Percentiles rank a stretch among this genome's conserved stretches.
Conservation (phyloP, 176 grass and related monocot genomes). For the Juncus inflexus region DNA sequence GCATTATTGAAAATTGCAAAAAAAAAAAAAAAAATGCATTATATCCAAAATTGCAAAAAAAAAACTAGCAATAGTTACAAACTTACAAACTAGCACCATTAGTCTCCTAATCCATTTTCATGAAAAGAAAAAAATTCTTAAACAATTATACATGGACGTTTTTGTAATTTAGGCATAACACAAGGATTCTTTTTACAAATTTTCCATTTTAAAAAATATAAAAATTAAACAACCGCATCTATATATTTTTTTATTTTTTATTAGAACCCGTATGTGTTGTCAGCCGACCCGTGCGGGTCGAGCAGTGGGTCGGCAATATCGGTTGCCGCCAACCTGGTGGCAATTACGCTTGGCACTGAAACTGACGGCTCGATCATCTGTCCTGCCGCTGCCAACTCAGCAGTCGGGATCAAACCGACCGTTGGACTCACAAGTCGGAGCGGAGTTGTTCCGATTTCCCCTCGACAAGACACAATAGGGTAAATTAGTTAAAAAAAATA, state of each 20-base stretch:
- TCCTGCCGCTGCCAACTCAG: conserved; percentile 57
- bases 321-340: conserved; percentile 51
- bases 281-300: conserved; percentile 47
- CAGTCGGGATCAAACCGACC: conserved; percentile 71
- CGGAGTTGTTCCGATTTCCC: conserved; percentile 69
- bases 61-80: neutral
- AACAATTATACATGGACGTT: too few species aligned
- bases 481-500: neutral
- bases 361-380: conserved; percentile 87
- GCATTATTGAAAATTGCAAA: too few species aligned
- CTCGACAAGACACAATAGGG: conserved; percentile 71
- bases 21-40: too few species aligned
- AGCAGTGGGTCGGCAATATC: conserved; percentile 80
- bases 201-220: too few species aligned
- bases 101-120: neutral
- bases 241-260: neutral
- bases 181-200: too few species aligned
- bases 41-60: too few species aligned
- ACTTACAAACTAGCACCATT: too few species aligned
- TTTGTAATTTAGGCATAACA: too few species aligned
- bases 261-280: conserved; percentile 64
- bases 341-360: conserved; percentile 72
- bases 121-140: too few species aligned
- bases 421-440: conserved; percentile 71
- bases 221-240: too few species aligned